Evolutionary conservation across 2,329 filamentous ascomycete species (phyloP).

Genomic region (Curvularia spicifera): DNA sequence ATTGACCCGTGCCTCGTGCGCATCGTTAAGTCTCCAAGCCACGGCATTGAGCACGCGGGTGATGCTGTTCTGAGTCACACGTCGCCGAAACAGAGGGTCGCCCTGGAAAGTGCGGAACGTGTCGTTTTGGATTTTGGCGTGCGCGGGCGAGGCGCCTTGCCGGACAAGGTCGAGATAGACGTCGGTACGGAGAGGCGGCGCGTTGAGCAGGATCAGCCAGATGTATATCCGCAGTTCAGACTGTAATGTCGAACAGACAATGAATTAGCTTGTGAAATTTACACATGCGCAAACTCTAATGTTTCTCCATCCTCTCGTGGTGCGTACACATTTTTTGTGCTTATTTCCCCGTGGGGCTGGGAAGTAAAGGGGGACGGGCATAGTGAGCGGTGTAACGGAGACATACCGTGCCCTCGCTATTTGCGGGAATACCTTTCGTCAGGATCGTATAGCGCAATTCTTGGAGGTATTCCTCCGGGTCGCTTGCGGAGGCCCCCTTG

Average conservation of each 20-base stretch:
- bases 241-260: conserved; percentile 54
- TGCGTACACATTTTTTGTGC: background rate
- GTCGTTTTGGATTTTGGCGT: conserved; percentile 97
- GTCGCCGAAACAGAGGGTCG: conserved; percentile 93
- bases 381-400: conserved; percentile 5
- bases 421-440: conserved; percentile 76
- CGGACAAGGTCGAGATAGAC: conserved; percentile 89
- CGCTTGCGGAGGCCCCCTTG: conserved; percentile 77
- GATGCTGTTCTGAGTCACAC: conserved; percentile 92
- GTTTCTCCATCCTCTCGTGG: background rate
- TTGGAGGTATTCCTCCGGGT: conserved; percentile 70
- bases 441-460: conserved; percentile 76
- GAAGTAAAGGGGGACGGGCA: background rate
- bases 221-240: conserved; percentile 93
- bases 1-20: conserved; percentile 64
- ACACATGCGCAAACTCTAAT: background rate
- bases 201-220: conserved; percentile 92
- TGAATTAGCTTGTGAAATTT: background rate
- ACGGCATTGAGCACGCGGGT: conserved; percentile 94
- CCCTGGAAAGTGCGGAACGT: conserved; percentile 96
- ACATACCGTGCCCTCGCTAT: conserved; percentile 79
- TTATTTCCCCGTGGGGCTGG: background rate
- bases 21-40: conserved; percentile 90
- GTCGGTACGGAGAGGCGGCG: conserved; percentile 82
- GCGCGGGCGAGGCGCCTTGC: conserved; percentile 90